These are phyloP conservation scores for Candida multigemmis DNA, from an alignment of 805 yeast genomes.

Conservation along the genomic window DNA sequence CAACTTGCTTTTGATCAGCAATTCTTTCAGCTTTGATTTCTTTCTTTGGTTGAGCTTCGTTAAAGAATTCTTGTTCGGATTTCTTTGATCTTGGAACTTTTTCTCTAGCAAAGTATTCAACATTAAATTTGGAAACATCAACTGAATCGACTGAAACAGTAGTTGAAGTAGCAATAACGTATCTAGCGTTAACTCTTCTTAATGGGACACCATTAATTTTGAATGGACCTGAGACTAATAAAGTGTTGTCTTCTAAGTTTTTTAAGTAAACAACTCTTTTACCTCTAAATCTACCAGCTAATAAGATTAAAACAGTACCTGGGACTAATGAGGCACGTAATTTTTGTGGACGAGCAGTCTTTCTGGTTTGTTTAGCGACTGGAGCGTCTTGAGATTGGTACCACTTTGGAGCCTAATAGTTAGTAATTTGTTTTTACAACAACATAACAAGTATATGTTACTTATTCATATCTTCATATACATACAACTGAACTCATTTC, in stretches of 20 bases:
- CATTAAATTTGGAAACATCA: conserved; percentile 85
- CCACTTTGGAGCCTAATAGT: conserved; percentile 72
- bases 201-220: conserved; percentile 99
- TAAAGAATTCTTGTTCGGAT: conserved; percentile 89
- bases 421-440: conserved; percentile 8
- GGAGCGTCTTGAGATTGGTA: conserved; percentile 88
- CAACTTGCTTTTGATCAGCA: conserved; percentile 94
- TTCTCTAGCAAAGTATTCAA: conserved; percentile 94
- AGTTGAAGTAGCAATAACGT: conserved; percentile 98
- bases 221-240: conserved; percentile 98
- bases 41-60: conserved; percentile 67
- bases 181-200: conserved; percentile 98
- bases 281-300: conserved; percentile 99
- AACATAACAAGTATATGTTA: too few species aligned
- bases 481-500: too few species aligned
- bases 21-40: conserved; percentile 89
- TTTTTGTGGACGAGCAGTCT: conserved; percentile 87
- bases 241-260: conserved; percentile 95
- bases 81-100: conserved; percentile 73
- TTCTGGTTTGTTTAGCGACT: conserved; percentile 83
- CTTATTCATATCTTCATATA: too few species aligned
- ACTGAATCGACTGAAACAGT: conserved; percentile 70
- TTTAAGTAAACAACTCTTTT: conserved; percentile 98
- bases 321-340: conserved; percentile 94
- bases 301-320: conserved; percentile 94